phyloP scores from a whole-genome alignment of 148 eudicot genomes.

The Silene conica region DNA sequence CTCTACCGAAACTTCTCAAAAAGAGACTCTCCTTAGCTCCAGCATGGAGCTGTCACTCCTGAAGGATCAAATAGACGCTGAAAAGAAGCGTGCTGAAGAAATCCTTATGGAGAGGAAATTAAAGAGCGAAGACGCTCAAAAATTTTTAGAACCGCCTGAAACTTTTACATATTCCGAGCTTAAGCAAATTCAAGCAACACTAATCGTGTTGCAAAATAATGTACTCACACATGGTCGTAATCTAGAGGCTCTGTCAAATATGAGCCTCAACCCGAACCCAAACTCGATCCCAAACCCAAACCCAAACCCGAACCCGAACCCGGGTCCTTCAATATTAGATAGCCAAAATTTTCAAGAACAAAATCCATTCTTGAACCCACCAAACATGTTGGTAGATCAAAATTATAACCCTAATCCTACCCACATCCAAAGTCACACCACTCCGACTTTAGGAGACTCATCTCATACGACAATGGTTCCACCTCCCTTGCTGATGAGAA shows the following conservation, averaged over 20 bases:
- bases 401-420: neutral
- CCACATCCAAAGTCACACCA: neutral
- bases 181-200: neutral
- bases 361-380: neutral
- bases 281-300: too few species aligned
- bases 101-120: constrained; percentile 19
- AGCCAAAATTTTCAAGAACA: neutral
- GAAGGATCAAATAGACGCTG: constrained; percentile 19
- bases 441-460: neutral
- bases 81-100: constrained; percentile 22
- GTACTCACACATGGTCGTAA: neutral
- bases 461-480: neutral
- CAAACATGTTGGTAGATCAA: neutral
- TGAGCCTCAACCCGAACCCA: neutral
- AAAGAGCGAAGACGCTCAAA: constrained; percentile 1
- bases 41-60: constrained; percentile 21
- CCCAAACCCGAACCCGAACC: neutral
- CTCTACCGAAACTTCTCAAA: neutral
- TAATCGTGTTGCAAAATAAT: neutral
- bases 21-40: neutral
- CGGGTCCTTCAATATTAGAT: neutral
- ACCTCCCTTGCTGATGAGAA: neutral
- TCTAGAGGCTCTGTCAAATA: neutral
- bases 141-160: constrained; percentile 28
- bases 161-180: neutral